A percentile compares a stretch with the other conserved stretches of the same genome.
These are phyloP conservation scores for Xylaria venustula DNA, from an alignment of 495 filamentous ascomycete genomes.

Conservation along the genomic window DNA sequence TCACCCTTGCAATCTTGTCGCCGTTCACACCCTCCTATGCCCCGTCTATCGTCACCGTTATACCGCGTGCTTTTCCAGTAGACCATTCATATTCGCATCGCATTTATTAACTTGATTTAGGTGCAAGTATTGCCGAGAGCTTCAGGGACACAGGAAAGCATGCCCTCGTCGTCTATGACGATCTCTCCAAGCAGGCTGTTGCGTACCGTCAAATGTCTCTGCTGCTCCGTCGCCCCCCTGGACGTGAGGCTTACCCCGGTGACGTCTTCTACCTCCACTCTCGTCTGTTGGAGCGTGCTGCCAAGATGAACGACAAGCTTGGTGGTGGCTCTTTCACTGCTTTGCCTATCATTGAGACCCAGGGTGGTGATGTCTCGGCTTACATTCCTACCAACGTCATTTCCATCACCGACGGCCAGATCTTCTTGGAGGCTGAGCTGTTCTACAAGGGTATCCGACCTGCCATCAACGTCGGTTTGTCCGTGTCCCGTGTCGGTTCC, in stretches of 20 bases:
- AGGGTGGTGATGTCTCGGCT: conserved; percentile 99
- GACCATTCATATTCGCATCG: too few relatives aligned
- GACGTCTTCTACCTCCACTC: conserved; percentile 99
- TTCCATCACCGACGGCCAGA: conserved; percentile 99
- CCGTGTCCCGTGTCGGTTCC: conserved; percentile 99
- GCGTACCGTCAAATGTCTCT: conserved; percentile 99
- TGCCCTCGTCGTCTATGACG: conserved; percentile 90
- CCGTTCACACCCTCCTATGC: too few relatives aligned
- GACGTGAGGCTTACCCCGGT: conserved; percentile 99
- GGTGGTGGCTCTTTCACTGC: conserved; percentile 97
- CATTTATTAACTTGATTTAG: too few relatives aligned
- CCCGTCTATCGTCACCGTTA: too few relatives aligned
- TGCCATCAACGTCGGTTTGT: conserved; percentile 99
- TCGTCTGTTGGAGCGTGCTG: conserved; percentile 97
- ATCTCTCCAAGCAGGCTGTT: conserved; percentile 98
- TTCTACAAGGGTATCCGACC: conserved; percentile 99
- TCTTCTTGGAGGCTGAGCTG: conserved; percentile 98
- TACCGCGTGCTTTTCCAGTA: too few relatives aligned
- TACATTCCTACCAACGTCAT: conserved; percentile 99
- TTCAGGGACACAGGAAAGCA: conserved; percentile 94
- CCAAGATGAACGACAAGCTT: conserved; percentile 97
- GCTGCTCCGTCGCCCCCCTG: conserved; percentile 95
- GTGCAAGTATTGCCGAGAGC: conserved; percentile 64
- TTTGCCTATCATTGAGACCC: conserved; percentile 97
- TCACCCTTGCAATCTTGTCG: too few relatives aligned